Base-by-base conservation (phyloP, 352 stramenopile species). In the Phytophthora citrophthora region DNA sequence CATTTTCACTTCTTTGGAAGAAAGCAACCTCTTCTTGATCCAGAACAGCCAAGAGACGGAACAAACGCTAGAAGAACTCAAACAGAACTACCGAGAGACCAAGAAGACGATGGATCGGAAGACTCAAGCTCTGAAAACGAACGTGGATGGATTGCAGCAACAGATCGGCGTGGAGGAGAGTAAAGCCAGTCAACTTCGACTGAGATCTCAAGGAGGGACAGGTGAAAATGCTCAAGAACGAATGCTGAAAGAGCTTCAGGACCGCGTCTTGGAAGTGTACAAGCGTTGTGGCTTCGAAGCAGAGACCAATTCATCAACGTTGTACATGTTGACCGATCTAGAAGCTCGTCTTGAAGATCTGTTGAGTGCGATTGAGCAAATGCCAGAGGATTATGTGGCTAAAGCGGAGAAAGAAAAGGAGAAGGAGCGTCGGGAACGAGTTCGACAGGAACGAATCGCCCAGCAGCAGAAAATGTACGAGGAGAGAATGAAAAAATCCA, bases 21-120 rank as follows among this genome's bases (percentile, higher is more conserved):
- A 98, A 60, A 95, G 94, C 76, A 99, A 98, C 55, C 79, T 98
- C 44, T 98, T 98, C 61, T 61, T 98, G 26, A 98, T 98, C 61
- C 92, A 98, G 66, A 98, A 98, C 76, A 97, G 85, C 54, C 93
- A 98, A 66, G 93, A 98, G 61, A 98, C 94, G 0, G 94, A 98
- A 74, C 93, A 98, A 66, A 96, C 91, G 20, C 81, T 98, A 0
- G 95, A 98, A 49, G 94, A 98, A 67, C 88, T 98, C 26, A 97
- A 97, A 67, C 88, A 97, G 59, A 94, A 84, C 71, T 98, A 94
- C 69, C 78, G 84, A n/a, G 84, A 94, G 38, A 97, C 91, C 1
- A 93, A 95, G 70, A 89, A 86, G 45, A 91, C 76, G 11, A 97
- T 97, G 88, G 90, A 97, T 54, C 75, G 73, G 24, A 96, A 97